Percentiles rank a stretch among this genome's conserved stretches.
phyloP scores from a whole-genome alignment of 805 yeast species.

The Pichia californica region DNA sequence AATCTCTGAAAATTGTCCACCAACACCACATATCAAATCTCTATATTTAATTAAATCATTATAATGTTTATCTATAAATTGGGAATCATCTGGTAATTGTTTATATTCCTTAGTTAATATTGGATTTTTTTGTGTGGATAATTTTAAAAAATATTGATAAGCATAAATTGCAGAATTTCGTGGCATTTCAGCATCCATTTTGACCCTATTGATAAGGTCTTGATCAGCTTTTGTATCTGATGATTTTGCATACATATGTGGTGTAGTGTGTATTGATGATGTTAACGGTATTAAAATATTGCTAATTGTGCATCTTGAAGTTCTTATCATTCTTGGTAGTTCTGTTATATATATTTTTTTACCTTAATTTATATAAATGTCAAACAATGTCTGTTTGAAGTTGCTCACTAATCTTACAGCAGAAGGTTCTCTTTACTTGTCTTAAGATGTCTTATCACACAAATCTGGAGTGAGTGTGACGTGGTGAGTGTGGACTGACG shows the following conservation, averaged over 20 bases:
- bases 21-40: constrained; percentile 24
- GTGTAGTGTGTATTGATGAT: neutral
- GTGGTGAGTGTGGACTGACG: no score
- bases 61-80: constrained; percentile 44
- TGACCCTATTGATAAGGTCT: neutral
- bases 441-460: no score
- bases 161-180: constrained; percentile 26
- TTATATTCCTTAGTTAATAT: constrained; percentile 28
- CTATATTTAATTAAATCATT: constrained; percentile 33
- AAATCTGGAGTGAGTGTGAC: no score
- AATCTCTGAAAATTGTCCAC: constrained; percentile 32
- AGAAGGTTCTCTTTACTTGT: no score
- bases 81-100: constrained; percentile 49
- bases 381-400: no score
- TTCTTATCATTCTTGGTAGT: no score
- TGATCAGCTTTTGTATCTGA: neutral
- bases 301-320: no score
- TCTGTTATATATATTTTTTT: no score
- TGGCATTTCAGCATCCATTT: neutral
- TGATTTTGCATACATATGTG: neutral
- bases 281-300: no score
- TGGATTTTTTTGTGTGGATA: constrained; percentile 10
- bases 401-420: no score
- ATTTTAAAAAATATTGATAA: constrained; percentile 17
- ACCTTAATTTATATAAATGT: no score